Percentiles rank a stretch among this genome's conserved stretches.
These are phyloP conservation scores for Fusarium sp. DNA, from an alignment of 2,329 filamentous ascomycete genomes.

Conservation along the genomic window DNA sequence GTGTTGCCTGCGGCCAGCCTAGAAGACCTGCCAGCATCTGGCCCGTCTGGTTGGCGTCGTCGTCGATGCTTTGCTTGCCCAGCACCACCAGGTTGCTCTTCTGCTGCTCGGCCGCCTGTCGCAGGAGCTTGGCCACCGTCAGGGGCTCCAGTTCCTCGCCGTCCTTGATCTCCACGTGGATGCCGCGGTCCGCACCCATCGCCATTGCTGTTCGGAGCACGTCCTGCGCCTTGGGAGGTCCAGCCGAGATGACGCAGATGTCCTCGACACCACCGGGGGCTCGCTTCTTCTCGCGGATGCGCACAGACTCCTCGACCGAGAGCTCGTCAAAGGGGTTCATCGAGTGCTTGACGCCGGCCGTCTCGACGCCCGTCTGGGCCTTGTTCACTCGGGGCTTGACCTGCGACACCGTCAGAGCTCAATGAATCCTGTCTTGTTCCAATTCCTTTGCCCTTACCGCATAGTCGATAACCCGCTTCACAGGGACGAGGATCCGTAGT, in stretches of 20 bases:
- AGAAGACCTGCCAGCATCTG: constrained; percentile 96
- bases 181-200: constrained; percentile 93
- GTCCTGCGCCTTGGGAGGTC: constrained; percentile 88
- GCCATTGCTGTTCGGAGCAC: constrained; percentile 96
- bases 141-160: constrained; percentile 86
- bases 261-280: constrained; percentile 83
- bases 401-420: constrained; percentile 51
- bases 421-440: neutral
- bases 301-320: constrained; percentile 94
- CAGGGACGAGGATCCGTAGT: constrained; percentile 80
- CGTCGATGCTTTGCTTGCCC: constrained; percentile 98
- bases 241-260: constrained; percentile 90
- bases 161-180: constrained; percentile 86
- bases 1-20: constrained; percentile 94
- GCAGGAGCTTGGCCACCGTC: constrained; percentile 89
- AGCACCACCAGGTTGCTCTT: constrained; percentile 92
- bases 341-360: constrained; percentile 92
- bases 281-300: constrained; percentile 87
- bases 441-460: constrained; percentile 65
- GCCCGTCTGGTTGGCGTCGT: constrained; percentile 94
- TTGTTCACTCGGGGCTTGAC: constrained; percentile 79
- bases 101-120: constrained; percentile 83
- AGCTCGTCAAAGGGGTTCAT: constrained; percentile 99
- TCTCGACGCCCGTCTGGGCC: constrained; percentile 88
- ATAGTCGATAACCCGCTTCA: constrained; percentile 90